Percentiles rank a stretch among this genome's conserved stretches.
Evolutionary conservation across 2,329 filamentous ascomycete genomes (phyloP).

Genomic region (Aspergillus brasiliensis): DNA sequence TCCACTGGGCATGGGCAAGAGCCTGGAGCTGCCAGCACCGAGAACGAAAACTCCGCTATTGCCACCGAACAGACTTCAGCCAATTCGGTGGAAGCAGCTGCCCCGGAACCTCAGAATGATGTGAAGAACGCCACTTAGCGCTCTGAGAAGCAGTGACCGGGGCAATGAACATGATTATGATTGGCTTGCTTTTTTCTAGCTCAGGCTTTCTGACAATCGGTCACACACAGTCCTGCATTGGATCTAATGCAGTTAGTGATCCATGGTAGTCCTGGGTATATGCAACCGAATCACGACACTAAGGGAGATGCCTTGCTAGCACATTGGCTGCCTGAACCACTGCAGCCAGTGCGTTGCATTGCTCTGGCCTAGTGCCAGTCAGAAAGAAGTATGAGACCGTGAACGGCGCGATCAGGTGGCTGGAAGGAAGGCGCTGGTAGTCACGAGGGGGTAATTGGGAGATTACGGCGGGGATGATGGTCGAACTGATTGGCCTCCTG

Average conservation of each 20-base stretch:
- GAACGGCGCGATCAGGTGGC: neutral
- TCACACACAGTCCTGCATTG: conserved; percentile 3
- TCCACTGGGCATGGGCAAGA: conserved; percentile 11
- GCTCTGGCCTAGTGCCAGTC: neutral
- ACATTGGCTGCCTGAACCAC: conserved; percentile 1
- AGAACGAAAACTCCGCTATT: conserved; percentile 9
- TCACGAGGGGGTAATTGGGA: conserved; percentile 14
- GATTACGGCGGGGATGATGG: conserved; percentile 15
- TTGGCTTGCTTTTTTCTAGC: conserved; percentile 11
- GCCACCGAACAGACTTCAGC: conserved; percentile 11
- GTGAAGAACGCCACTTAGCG: conserved; percentile 15
- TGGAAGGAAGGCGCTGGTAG: conserved; percentile 1
- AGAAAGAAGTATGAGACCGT: neutral
- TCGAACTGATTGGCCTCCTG: conserved; percentile 15
- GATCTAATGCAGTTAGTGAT: conserved; percentile 7
- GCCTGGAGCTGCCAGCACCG: conserved; percentile 4
- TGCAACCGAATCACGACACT: conserved; percentile 16
- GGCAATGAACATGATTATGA: conserved; percentile 2
- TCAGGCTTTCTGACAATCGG: conserved; percentile 3
- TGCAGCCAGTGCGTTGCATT: conserved; percentile 5
- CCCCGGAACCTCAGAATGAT: conserved; percentile 13
- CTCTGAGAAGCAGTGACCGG: neutral
- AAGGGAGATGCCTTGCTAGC: conserved; percentile 9
- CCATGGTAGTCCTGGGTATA: conserved; percentile 8
- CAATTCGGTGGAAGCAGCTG: conserved; percentile 14